A percentile compares a stretch with the other conserved stretches of the same genome.
Evolutionary conservation across 1,139 yeast genomes (phyloP).

Genomic region (Wickerhamomyces sp.): DNA sequence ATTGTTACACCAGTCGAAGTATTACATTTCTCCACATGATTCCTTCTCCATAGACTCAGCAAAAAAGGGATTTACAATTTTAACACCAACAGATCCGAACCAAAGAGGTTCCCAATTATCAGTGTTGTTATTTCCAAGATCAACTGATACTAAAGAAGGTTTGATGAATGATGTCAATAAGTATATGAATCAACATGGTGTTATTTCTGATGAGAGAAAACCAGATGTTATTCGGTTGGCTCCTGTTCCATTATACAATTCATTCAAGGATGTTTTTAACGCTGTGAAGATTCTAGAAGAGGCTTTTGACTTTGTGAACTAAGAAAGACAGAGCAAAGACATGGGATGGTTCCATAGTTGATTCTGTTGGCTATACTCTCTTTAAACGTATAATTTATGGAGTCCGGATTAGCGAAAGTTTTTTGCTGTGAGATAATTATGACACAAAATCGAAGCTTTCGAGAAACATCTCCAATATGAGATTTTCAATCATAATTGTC

Average conservation of each 20-base stretch:
- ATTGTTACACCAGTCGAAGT: conserved; percentile 39
- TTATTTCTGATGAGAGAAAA: conserved; percentile 82
- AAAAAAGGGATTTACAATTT: conserved; percentile 52
- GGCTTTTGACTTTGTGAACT: conserved; percentile 24
- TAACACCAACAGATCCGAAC: conserved; percentile 58
- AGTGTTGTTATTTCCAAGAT: conserved; percentile 52
- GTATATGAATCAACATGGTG: conserved; percentile 48
- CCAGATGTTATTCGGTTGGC: conserved; percentile 86
- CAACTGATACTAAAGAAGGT: conserved; percentile 31
- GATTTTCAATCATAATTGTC: too few species aligned
- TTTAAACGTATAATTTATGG: too few species aligned
- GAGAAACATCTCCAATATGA: too few species aligned
- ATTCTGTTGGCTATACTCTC: too few species aligned
- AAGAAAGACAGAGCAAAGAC: not conserved
- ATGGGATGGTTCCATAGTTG: not conserved
- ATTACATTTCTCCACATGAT: conserved; percentile 34
- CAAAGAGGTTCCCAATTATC: conserved; percentile 84
- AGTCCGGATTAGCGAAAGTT: too few species aligned
- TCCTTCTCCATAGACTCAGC: conserved; percentile 15
- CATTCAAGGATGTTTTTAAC: conserved; percentile 55
- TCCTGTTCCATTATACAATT: conserved; percentile 79
- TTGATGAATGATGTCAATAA: conserved; percentile 61
- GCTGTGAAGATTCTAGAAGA: conserved; percentile 44
- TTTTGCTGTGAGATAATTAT: not conserved
- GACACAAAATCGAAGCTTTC: not conserved